phyloP scores from a whole-genome alignment of 2,329 filamentous ascomycete species.

The Cladosporium austrohemisphaericum region DNA sequence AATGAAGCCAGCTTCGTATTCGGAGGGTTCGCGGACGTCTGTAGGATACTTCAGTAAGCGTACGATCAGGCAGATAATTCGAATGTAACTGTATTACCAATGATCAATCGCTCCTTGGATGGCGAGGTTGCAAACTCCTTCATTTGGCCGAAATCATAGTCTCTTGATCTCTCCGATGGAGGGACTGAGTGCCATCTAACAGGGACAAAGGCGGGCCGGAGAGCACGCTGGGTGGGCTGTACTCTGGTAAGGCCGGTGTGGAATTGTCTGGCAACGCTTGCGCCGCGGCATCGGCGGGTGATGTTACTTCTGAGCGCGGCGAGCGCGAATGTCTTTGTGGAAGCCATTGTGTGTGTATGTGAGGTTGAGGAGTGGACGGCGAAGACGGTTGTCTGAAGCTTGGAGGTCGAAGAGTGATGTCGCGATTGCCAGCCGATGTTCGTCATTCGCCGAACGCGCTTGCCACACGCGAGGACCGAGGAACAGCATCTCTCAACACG shows the following conservation, averaged over 20 bases:
- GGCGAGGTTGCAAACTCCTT: slow-evolving; percentile 35
- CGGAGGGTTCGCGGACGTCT: slow-evolving; percentile 70
- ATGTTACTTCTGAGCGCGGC: slow-evolving; percentile 19
- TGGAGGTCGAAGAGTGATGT: too few species aligned
- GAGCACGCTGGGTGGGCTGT: slow-evolving; percentile 16
- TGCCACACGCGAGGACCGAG: too few species aligned
- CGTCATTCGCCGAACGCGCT: too few species aligned
- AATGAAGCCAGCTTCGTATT: slow-evolving; percentile 66
- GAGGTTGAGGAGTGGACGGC: neutral
- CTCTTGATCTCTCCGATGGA: slow-evolving; percentile 28
- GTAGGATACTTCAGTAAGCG: slow-evolving; percentile 27
- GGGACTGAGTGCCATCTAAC: slow-evolving; percentile 38
- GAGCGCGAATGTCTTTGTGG: slow-evolving; percentile 21
- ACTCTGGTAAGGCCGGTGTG: slow-evolving; percentile 12
- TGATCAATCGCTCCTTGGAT: slow-evolving; percentile 27
- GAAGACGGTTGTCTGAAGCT: too few species aligned
- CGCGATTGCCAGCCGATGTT: slow-evolving; percentile 5
- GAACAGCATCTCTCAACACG: too few species aligned
- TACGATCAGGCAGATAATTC: too few species aligned
- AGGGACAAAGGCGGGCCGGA: slow-evolving; percentile 17
- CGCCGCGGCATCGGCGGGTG: slow-evolving; percentile 13
- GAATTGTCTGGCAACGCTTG: slow-evolving; percentile 11
- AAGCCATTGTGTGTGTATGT: slow-evolving; percentile 20
- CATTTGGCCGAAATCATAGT: slow-evolving; percentile 41
- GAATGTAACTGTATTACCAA: slow-evolving; percentile 23